Evolutionary conservation across 257 asterid species (phyloP), one percentile per base, ranked within the genome.

Genomic region (Solanum rostratum): DNA sequence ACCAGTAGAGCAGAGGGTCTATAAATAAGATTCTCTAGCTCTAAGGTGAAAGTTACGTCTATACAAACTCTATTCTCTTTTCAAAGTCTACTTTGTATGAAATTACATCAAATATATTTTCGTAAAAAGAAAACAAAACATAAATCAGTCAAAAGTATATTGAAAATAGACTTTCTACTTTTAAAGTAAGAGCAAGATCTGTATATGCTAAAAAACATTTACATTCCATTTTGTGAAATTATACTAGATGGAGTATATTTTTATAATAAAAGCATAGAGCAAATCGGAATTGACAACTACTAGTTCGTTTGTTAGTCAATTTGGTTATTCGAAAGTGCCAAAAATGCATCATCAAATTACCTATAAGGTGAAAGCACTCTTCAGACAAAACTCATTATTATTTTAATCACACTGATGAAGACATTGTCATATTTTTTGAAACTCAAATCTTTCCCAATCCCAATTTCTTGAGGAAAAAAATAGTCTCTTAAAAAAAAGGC

Each of bases 371-470:
- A 39, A 50, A 66, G 52, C 41, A 83, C 50, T 78, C 60, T 12
- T 59, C 52, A 50, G 63, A 57, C 52, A 79, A 83, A 29, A 83
- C 46, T 41, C 73, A 43, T 39, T 83, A 55, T 71, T 43, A 82
- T 78, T 62, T 76, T 41, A 52, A n/a, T 54, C 57, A 59, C n/a
- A 41, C 16, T 81, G 65, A 82, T 57, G 41, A 39, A 59, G 66
- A 86, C 79, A 85, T 63, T 89, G 94, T 90, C 94, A 93, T 88
- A 94, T 86, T 20, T 4, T 83, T 87, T 86, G 85, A 89, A 73
- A 22, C 84, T 6, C 84, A 80, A 85, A 69, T 71, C 88, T 57
- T 57, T 57, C 82, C 16, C 55, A 81, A 45, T 86, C 89, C 55
- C 81, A 71, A 80, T 57, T 69, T 53, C 79, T 84, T 87, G 24